Evolutionary conservation across 2,329 filamentous ascomycete species (phyloP).

Genomic region (Hypomyces perniciosus): DNA sequence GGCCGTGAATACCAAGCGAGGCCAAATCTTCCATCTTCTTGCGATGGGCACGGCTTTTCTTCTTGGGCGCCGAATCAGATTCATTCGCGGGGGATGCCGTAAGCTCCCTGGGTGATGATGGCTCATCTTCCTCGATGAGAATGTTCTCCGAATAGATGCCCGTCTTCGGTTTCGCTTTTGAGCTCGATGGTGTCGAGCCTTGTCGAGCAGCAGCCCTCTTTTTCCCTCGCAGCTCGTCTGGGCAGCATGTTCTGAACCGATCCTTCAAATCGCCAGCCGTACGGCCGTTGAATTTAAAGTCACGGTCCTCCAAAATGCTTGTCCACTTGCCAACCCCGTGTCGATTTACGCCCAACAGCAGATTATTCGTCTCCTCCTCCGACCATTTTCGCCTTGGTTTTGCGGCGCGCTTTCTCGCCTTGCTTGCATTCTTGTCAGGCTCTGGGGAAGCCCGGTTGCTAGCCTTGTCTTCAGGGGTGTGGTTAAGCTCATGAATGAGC

Average conservation of each 20-base stretch:
- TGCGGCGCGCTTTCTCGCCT: constrained; percentile 47
- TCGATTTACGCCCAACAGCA: constrained; percentile 54
- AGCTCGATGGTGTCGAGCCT: constrained; percentile 19
- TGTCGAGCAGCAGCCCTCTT: neutral
- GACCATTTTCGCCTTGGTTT: constrained; percentile 59
- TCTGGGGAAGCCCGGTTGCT: constrained; percentile 22
- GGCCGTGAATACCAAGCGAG: constrained; percentile 54
- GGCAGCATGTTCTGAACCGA: constrained; percentile 60
- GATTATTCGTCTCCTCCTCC: constrained; percentile 57
- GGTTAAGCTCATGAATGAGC: constrained; percentile 37
- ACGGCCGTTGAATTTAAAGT: constrained; percentile 55
- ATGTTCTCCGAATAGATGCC: constrained; percentile 51
- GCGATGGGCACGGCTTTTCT: constrained; percentile 49
- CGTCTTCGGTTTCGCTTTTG: constrained; percentile 37
- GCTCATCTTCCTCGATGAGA: constrained; percentile 40
- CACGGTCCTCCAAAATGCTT: constrained; percentile 54
- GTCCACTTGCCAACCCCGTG: constrained; percentile 63
- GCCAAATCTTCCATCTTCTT: constrained; percentile 51
- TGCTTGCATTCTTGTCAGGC: constrained; percentile 27
- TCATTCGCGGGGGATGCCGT: constrained; percentile 20
- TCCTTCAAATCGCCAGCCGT: constrained; percentile 60
- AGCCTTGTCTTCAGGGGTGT: constrained; percentile 24
- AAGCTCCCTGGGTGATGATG: constrained; percentile 22
- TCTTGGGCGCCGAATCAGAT: constrained; percentile 34
- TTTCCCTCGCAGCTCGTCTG: constrained; percentile 48